Evolutionary conservation across 495 filamentous ascomycete species (phyloP).

Genomic region (Podospora conica): DNA sequence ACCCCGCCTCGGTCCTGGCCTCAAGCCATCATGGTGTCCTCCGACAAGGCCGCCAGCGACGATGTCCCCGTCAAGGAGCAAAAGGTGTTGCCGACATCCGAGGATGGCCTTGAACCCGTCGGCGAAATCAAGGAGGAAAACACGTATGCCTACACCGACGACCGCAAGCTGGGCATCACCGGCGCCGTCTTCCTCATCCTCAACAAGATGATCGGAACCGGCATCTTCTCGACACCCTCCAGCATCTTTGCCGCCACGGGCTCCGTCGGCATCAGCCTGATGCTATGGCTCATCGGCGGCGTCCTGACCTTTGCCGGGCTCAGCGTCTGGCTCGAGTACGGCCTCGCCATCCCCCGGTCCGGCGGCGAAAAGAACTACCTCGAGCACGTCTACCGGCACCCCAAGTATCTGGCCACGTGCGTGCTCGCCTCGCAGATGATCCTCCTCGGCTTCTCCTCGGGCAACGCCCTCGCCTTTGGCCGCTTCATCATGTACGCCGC

Average conservation of each 20-base stretch:
- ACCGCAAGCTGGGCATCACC: slow-evolving; percentile 44
- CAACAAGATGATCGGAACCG: slow-evolving; percentile 54
- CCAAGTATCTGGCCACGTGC: slow-evolving; percentile 54
- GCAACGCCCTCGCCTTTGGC: slow-evolving; percentile 62
- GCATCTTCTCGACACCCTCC: slow-evolving; percentile 49
- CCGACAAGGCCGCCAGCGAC: slow-evolving; percentile 14
- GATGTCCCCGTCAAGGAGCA: slow-evolving; percentile 12
- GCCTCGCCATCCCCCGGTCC: slow-evolving; percentile 46
- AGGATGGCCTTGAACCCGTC: slow-evolving; percentile 10
- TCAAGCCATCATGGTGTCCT: slow-evolving; percentile 12
- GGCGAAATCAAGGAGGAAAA: slow-evolving; percentile 28
- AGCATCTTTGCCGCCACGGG: slow-evolving; percentile 43
- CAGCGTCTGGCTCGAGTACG: slow-evolving; percentile 32
- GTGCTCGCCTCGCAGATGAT: slow-evolving; percentile 56
- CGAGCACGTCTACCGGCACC: slow-evolving; percentile 56
- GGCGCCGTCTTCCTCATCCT: slow-evolving; percentile 49
- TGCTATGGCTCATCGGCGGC: slow-evolving; percentile 28
- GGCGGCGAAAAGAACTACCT: slow-evolving; percentile 56
- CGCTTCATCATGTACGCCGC: slow-evolving; percentile 59
- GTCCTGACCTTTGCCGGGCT: slow-evolving; percentile 32
- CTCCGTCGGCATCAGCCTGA: slow-evolving; percentile 28
- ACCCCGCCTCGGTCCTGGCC: not conserved
- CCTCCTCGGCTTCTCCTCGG: slow-evolving; percentile 46
- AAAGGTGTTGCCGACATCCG: not conserved
- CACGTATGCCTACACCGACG: slow-evolving; percentile 43